Evolutionary conservation across 331 rosid genomes (phyloP), one percentile per base, ranked within the genome.

Genomic region (Prunus yedoensis): DNA sequence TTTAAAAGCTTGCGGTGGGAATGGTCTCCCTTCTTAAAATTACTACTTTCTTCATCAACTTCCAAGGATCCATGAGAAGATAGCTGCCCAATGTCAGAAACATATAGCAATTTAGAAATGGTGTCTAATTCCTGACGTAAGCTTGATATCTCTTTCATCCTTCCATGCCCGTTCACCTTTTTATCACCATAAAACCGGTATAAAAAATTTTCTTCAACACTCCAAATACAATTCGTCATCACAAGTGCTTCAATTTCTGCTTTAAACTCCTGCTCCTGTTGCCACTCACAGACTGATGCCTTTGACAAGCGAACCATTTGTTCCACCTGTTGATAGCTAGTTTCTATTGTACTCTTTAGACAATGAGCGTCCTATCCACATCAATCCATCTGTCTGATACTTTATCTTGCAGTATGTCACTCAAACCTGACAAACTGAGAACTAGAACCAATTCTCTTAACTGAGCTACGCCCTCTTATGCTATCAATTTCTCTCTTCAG

Each of bases 11-110:
- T 92, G 74, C 78, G 66, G 32, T 85, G 91, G 23, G 75, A 74
- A 80, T 58, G 80, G 25, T 87, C 92, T 38, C 83, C 81, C 82
- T 68, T 80, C 80, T 83, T 89, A 70, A 52, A 14, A 45, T 78
- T 80, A 78, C 60, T 82, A 79, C 86, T 83, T 79, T 84, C 80
- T 53, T 87, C 90, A 23, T 83, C 91, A 16, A 81, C 81, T 77
- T 88, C 99, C 76, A 88, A 83, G 77, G 94, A 90, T 75, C 90
- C 89, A 52, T 80, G 78, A 74, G 99, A 90, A 85, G 81, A 45
- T 74, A 87, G 88, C 17, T 64, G 91, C 56, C 90, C 91, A 68
- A 71, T 70, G 79, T 95, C 99, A 62, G 80, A 77, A 77, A 73
- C 78, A 82, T 75, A 78, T 6, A 92, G 68, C 58, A 79, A 76